Percentiles rank a stretch among this genome's conserved stretches.
phyloP scores from a whole-genome alignment of 179 eudicot species.

The Beta lomatogona region DNA sequence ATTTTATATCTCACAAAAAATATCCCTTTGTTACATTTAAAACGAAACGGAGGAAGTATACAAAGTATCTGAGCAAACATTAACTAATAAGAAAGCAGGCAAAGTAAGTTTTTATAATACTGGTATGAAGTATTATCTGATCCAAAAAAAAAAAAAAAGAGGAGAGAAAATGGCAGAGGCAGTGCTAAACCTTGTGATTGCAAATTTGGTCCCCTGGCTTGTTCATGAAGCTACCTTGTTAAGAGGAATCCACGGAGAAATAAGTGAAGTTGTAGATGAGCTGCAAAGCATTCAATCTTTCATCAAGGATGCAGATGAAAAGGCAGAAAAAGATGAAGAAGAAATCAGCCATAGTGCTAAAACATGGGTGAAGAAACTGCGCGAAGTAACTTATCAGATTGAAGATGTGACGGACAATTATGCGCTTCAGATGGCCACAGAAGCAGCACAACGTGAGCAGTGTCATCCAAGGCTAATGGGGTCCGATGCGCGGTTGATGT shows the following conservation, averaged over 20 bases:
- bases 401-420: slow-evolving; percentile 28
- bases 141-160: too few species aligned
- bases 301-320: slow-evolving; percentile 23
- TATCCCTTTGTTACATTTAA: too few species aligned
- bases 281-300: slow-evolving; percentile 22
- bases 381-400: slow-evolving; percentile 24
- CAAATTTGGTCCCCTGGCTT: slow-evolving; percentile 20
- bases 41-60: too few species aligned
- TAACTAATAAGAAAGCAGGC: too few species aligned
- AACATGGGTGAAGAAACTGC: slow-evolving; percentile 28
- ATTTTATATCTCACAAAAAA: too few species aligned
- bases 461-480: not conserved
- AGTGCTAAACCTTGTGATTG: slow-evolving; percentile 17
- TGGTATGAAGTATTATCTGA: too few species aligned
- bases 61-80: too few species aligned
- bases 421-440: slow-evolving; percentile 21
- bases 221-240: slow-evolving; percentile 18
- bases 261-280: slow-evolving; percentile 14
- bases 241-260: slow-evolving; percentile 21
- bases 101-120: too few species aligned
- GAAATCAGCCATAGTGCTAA: not conserved
- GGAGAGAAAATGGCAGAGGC: slow-evolving; percentile 23
- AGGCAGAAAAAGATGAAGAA: slow-evolving; percentile 9
- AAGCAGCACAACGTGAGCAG: not conserved
- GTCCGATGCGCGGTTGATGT: not conserved